Percentiles rank a stretch among this genome's conserved stretches.
These are phyloP conservation scores for Pythium pectinolyticum DNA, from an alignment of 352 stramenopile genomes.

Conservation along the genomic window DNA sequence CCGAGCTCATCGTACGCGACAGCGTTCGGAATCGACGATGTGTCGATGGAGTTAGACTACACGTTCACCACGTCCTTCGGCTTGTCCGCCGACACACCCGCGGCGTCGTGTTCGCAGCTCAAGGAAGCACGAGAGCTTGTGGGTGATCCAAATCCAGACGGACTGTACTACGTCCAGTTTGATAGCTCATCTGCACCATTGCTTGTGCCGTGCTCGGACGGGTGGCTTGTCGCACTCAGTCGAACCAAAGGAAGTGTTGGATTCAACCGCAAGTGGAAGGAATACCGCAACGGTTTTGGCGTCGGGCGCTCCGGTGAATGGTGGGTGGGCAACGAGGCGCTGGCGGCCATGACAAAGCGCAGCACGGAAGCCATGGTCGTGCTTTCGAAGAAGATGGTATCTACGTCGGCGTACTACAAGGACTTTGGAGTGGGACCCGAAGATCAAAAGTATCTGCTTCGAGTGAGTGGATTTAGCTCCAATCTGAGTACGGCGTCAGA, in stretches of 20 bases:
- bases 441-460: constrained; percentile 48
- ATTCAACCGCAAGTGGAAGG: constrained; percentile 65
- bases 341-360: constrained; percentile 38
- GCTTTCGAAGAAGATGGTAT: constrained; percentile 47
- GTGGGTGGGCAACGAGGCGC: constrained; percentile 56
- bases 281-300: constrained; percentile 60
- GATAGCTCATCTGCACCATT: constrained; percentile 28
- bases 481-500: constrained; percentile 41
- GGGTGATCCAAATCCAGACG: constrained; percentile 54
- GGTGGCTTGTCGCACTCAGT: constrained; percentile 57
- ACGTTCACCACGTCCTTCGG: constrained; percentile 49
- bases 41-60: constrained; percentile 64
- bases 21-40: constrained; percentile 60
- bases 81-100: constrained; percentile 43
- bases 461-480: constrained; percentile 37
- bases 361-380: constrained; percentile 49
- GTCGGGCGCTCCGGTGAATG: constrained; percentile 46
- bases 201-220: constrained; percentile 48
- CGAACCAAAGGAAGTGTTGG: constrained; percentile 44
- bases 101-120: constrained; percentile 51
- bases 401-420: constrained; percentile 42
- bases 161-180: constrained; percentile 52
- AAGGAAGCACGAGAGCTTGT: constrained; percentile 37
- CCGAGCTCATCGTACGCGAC: constrained; percentile 34
- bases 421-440: constrained; percentile 48